phyloP scores from a whole-genome alignment of 163 green algal genomes.

The Picocystis sp. region DNA sequence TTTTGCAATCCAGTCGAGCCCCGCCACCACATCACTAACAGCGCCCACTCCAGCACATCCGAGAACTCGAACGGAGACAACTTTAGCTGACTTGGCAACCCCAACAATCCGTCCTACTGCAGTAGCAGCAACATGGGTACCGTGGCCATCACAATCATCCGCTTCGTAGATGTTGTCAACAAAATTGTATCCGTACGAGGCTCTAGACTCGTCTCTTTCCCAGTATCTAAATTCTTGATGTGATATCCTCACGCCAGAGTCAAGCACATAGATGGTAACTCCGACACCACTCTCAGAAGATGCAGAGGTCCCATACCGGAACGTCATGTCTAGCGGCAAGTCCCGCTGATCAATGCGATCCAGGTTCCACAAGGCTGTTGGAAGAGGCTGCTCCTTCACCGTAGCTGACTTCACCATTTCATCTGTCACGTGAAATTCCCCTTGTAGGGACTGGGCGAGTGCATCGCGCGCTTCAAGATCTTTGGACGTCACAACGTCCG shows the following conservation, averaged over 20 bases:
- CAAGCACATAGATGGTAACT: constrained; percentile 64
- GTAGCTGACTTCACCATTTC: constrained; percentile 7
- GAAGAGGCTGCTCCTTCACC: constrained; percentile 19
- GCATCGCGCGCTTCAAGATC: not conserved
- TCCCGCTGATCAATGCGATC: constrained; percentile 43
- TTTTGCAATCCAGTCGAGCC: constrained; percentile 55
- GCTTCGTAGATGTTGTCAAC: constrained; percentile 29
- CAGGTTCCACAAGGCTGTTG: constrained; percentile 41
- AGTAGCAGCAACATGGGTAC: constrained; percentile 52
- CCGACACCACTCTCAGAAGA: constrained; percentile 27
- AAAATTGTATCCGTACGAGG: constrained; percentile 39
- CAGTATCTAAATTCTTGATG: constrained; percentile 61
- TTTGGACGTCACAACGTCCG: not conserved
- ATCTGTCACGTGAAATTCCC: not conserved
- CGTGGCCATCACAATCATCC: constrained; percentile 67
- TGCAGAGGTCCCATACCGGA: constrained; percentile 14
- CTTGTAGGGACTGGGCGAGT: not conserved
- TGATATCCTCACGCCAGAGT: constrained; percentile 36
- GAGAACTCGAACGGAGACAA: constrained; percentile 61
- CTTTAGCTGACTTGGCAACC: constrained; percentile 49
- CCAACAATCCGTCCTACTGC: constrained; percentile 51
- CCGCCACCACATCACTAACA: constrained; percentile 36
- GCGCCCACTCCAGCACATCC: constrained; percentile 51
- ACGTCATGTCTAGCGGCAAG: constrained; percentile 25
- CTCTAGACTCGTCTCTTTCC: constrained; percentile 4